Percentiles rank a stretch among this genome's conserved stretches.
Conservation (phyloP, 352 stramenopile genomes). For the Thraustochytrium sp. region DNA sequence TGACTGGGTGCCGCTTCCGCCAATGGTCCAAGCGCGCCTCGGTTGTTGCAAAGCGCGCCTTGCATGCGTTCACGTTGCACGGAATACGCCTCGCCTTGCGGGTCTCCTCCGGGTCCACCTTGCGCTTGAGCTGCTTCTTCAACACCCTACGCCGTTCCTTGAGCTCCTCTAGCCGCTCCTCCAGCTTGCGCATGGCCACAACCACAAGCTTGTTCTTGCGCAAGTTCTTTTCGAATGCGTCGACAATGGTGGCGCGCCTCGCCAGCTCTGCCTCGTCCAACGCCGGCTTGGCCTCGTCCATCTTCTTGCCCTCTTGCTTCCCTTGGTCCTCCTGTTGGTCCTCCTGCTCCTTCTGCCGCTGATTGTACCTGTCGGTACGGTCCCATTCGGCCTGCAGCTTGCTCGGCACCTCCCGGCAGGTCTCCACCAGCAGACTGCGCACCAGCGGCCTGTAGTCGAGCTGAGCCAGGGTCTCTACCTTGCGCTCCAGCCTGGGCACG, state of each 20-base stretch:
- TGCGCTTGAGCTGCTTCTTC: neutral
- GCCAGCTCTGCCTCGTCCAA: neutral
- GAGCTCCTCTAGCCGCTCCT: neutral
- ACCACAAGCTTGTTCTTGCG: neutral
- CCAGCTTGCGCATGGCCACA: conserved; percentile 1
- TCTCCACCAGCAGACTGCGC: neutral
- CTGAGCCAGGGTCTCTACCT: neutral
- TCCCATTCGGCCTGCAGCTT: too few relatives aligned
- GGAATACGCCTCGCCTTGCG: neutral
- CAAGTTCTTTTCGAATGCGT: neutral
- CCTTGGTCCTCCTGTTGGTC: neutral
- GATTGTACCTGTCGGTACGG: too few relatives aligned
- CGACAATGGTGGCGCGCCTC: neutral
- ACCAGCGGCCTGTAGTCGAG: neutral
- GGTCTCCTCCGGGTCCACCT: neutral
- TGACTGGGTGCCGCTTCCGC: neutral
- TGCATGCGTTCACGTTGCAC: neutral
- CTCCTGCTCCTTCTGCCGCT: too few relatives aligned
- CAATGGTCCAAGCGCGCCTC: neutral
- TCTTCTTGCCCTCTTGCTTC: neutral
- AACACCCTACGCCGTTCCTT: neutral
- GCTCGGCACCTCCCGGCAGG: neutral
- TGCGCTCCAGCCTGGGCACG: neutral
- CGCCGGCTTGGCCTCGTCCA: neutral
- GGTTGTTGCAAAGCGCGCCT: neutral